phyloP scores from a whole-genome alignment of 495 filamentous ascomycete genomes.

The Bacidia rubella region DNA sequence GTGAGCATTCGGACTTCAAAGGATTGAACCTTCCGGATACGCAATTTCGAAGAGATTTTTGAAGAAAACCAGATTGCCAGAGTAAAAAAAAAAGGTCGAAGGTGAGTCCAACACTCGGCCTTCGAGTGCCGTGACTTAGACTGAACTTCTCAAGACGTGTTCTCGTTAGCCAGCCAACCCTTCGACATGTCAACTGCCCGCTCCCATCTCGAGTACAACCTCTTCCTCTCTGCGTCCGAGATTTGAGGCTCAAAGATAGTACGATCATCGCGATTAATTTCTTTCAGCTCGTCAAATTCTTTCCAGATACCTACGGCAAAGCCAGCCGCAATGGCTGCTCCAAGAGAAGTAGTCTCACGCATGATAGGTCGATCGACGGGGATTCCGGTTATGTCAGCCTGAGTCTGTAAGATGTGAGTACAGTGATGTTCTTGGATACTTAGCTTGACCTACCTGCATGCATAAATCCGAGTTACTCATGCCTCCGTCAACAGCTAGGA shows the following conservation, averaged over 20 bases:
- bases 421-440: slow-evolving; percentile 2
- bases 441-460: slow-evolving; percentile 58
- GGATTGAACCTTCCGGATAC: too few species aligned
- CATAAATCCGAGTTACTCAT: slow-evolving; percentile 88
- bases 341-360: slow-evolving; percentile 87
- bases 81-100: too few species aligned
- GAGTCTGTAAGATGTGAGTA: slow-evolving; percentile 48
- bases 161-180: slow-evolving; percentile 44
- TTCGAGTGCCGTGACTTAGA: background rate
- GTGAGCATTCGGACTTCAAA: too few species aligned
- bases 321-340: slow-evolving; percentile 87
- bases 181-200: slow-evolving; percentile 82
- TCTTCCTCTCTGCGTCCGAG: slow-evolving; percentile 40
- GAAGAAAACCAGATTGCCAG: too few species aligned
- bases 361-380: slow-evolving; percentile 78
- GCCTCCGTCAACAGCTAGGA: slow-evolving; percentile 82
- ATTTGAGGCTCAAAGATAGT: slow-evolving; percentile 61
- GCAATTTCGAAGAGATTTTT: too few species aligned
- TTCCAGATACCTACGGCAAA: slow-evolving; percentile 77
- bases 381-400: slow-evolving; percentile 83
- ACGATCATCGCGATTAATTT: slow-evolving; percentile 63
- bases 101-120: background rate
- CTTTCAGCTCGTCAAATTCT: slow-evolving; percentile 60
- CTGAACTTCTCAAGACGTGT: background rate
- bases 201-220: slow-evolving; percentile 69